These are phyloP conservation scores for Aspergillus sp. DNA, from an alignment of 2,329 filamentous ascomycete species.

Conservation along the genomic window DNA sequence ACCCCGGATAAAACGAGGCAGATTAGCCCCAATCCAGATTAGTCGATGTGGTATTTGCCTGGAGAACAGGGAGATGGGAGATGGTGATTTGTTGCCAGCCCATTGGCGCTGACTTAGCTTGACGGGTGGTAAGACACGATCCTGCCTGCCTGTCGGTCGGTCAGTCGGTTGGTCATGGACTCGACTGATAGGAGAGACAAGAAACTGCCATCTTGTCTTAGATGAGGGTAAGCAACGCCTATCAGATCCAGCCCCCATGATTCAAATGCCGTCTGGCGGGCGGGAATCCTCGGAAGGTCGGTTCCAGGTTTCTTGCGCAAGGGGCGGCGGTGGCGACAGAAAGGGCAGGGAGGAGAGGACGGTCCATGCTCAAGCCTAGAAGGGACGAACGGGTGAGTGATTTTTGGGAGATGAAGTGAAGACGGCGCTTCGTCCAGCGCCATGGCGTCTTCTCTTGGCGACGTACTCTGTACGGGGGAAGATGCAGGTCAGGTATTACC, in stretches of 20 bases:
- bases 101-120: slow-evolving; percentile 20
- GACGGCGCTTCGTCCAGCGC: background rate
- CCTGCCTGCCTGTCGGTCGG: background rate
- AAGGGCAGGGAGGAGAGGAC: background rate
- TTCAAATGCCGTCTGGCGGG: background rate
- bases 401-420: background rate
- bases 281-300: background rate
- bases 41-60: slow-evolving; percentile 19
- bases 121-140: background rate
- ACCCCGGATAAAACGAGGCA: slow-evolving; percentile 12
- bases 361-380: background rate
- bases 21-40: slow-evolving; percentile 7
- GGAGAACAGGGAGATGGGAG: slow-evolving; percentile 1
- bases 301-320: background rate
- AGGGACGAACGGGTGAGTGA: background rate
- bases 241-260: background rate
- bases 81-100: slow-evolving; percentile 23
- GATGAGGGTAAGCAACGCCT: background rate
- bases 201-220: background rate
- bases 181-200: too few species aligned
- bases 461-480: background rate
- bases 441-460: background rate
- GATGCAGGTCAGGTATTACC: background rate
- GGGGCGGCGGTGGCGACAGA: background rate
- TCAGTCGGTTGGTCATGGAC: too few species aligned